Evolutionary conservation across 2,329 filamentous ascomycete species (phyloP), one percentile per base, ranked within the genome.

Genomic region (Neophaeococcomyces mojaviensis): DNA sequence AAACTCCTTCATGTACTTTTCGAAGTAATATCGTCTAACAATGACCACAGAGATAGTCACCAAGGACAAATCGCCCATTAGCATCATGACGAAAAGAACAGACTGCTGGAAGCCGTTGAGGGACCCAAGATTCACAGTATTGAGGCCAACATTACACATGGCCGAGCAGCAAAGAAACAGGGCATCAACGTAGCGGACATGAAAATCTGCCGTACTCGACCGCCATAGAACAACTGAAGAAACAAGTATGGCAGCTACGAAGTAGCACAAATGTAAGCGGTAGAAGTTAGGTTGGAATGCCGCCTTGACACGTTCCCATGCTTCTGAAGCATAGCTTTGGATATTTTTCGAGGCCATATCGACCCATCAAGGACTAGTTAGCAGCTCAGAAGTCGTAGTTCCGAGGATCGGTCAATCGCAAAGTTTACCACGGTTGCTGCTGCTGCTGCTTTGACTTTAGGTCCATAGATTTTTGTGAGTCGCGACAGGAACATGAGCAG

Each of bases 21-120:
- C 76, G 53, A 86, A 86, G 9, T 77, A 78, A 48, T 69, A 67
- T 55, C 74, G 78, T 32, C 82, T 69, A 6, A 80, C 72, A 38
- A 74, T 63, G 2, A 86, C 73, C 2, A 84, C 82, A 52, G 76
- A 78, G 28, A 77, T 75, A 1, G 77, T 82, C 2, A 86, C 78
- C 58, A 81, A 78, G n/a, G 86, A 77, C 10, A 77, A 70, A 45
- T 79, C 80, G 1, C 84, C 84, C 5, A 83, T 59, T 37, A 86
- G 68, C 50, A 86, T 81, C 34, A 85, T 67, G 3, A 81, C 48
- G 55, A 81, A 84, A 8, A 87, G 68, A 32, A 84, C 63, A 22
- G 77, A 65, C 60, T 87, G 84, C 61, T 87, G 83, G 58, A 80
- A 82, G 0, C 76, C 81, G 32, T 79, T 85, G 56, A 86, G 58